Evolutionary conservation across 2,329 filamentous ascomycete species (phyloP), one percentile per base, ranked within the genome.

Genomic region (Ophiostoma quercus): DNA sequence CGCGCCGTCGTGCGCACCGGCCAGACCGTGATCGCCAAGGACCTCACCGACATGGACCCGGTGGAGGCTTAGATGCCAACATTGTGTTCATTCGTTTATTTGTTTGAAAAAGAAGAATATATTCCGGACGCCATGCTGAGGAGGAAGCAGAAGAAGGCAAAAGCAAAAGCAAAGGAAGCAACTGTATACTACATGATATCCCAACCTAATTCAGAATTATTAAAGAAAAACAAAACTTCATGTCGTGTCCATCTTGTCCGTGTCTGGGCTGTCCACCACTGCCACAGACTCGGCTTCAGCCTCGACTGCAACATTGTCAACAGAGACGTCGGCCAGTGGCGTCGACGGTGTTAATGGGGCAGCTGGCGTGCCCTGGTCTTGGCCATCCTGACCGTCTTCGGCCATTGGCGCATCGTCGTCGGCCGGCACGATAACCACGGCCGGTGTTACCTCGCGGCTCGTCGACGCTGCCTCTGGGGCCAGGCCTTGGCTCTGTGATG

Each of bases 221-320:
- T 29, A 29, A 29, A 29, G 25, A 29, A 29, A 29, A 29, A 29
- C 25, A 29, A 29, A 65, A n/a, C 34, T 3, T 7, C 54, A 80
- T 14, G 79, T 84, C 74, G 81, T 91, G 80, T 92, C 90, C 90
- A 92, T 92, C 75, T 82, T 85, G 73, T 90, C 77, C 75, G 82
- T 85, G 73, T 90, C 77, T 34, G 60, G 11, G 8, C n/a, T 39
- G 7, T 65, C 60, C 7, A 25, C 51, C 12, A n/a, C n/a, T 57
- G 22, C 22, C 8, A 8, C 47, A 1, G 39, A 39, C 1, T 67
- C 16, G 37, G 69, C 43, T 7, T 12, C 51, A 16, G 47, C 62
- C 1, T 65, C 16, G 41, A 68, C 43, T 6, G 25, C 16, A 9
- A 19, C 12, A 9, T 2, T 32, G 12, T 62, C 57, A 8, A 25